Percentiles rank a stretch among this genome's conserved stretches.
phyloP scores from a whole-genome alignment of 176 grass and related monocot species.

The Zoysia japonica region DNA sequence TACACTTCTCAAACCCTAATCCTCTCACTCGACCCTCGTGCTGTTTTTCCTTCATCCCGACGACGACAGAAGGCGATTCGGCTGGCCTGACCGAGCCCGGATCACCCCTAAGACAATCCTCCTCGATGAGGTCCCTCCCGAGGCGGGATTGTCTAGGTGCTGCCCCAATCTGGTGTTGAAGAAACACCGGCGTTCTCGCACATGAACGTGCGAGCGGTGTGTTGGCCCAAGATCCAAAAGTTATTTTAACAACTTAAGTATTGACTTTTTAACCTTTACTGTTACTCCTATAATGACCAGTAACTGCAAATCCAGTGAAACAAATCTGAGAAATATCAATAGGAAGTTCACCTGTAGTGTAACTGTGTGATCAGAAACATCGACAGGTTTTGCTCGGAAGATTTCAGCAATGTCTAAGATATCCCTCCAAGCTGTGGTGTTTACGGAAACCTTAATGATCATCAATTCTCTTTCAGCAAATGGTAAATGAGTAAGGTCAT shows the following conservation, averaged over 20 bases:
- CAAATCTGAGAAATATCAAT: neutral
- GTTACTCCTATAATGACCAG: neutral
- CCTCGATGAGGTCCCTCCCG: no score
- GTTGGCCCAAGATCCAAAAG: neutral
- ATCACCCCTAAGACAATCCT: no score
- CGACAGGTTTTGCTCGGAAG: constrained; percentile 81
- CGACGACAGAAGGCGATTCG: no score
- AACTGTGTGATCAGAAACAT: constrained; percentile 95
- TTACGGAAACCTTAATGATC: constrained; percentile 93
- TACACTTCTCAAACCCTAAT: no score
- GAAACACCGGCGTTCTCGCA: no score
- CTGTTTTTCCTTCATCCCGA: no score
- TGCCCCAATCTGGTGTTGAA: no score
- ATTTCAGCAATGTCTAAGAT: constrained; percentile 93
- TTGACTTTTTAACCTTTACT: no score
- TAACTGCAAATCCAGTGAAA: neutral
- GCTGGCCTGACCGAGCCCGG: no score
- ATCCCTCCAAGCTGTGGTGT: constrained; percentile 80
- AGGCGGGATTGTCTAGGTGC: no score
- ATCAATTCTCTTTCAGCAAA: constrained; percentile 96
- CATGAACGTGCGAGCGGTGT: no score
- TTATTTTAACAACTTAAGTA: neutral
- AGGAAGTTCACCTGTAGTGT: constrained; percentile 68
- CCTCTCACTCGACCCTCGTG: no score
- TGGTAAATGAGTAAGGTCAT: constrained; percentile 77